These are phyloP conservation scores for Helotiales sp. DNA, from an alignment of 2,329 filamentous ascomycete species.

Conservation along the genomic window DNA sequence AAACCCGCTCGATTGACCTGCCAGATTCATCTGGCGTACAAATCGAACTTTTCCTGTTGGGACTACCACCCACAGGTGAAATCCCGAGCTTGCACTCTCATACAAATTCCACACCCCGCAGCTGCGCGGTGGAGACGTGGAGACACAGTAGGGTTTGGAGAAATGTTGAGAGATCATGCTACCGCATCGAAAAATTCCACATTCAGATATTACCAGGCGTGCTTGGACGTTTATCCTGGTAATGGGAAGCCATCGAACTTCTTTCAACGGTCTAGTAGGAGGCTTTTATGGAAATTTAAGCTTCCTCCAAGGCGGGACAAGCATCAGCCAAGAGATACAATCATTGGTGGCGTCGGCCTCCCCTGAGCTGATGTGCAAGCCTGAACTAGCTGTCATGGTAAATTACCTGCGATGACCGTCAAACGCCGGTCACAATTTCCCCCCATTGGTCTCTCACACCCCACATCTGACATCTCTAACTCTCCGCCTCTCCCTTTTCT, in stretches of 20 bases:
- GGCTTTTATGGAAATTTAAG: not conserved
- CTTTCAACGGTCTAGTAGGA: no score
- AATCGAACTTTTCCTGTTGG: not conserved
- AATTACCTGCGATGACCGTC: not conserved
- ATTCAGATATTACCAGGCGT: no score
- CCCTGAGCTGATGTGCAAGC: not conserved
- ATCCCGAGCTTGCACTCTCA: not conserved
- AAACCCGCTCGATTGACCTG: not conserved
- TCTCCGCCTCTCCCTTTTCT: not conserved
- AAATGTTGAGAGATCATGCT: not conserved
- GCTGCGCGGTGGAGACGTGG: not conserved
- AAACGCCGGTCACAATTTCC: not conserved
- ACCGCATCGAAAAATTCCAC: no score
- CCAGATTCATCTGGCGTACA: not conserved
- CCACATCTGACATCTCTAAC: not conserved
- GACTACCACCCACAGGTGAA: not conserved
- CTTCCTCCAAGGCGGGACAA: conserved; percentile 3
- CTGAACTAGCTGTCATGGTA: no score
- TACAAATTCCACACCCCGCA: not conserved
- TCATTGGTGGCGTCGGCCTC: not conserved
- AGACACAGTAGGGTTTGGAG: not conserved
- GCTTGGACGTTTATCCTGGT: no score
- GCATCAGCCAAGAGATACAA: not conserved
- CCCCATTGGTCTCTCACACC: not conserved
- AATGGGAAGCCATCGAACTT: not conserved